A percentile compares a stretch with the other conserved stretches of the same genome.
These are phyloP conservation scores for Podospora pseudoanserina DNA, from an alignment of 495 filamentous ascomycete genomes.

Conservation along the genomic window DNA sequence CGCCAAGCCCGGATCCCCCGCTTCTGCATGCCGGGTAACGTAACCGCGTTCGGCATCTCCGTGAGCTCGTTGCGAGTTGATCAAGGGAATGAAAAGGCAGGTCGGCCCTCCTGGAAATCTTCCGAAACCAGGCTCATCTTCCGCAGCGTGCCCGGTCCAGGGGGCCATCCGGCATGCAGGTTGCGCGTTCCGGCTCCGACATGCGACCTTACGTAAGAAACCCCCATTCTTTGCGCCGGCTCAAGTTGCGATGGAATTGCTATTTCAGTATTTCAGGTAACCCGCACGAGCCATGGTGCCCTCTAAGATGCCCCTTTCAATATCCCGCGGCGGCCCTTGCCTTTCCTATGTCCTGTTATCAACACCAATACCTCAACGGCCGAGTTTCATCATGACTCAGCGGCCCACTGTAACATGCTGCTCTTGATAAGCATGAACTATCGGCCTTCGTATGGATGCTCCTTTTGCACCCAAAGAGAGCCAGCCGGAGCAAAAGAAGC, in stretches of 20 bases:
- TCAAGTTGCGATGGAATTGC: background rate
- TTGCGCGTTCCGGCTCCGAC: background rate
- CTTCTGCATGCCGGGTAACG: background rate
- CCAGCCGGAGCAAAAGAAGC: background rate
- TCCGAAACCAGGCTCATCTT: background rate
- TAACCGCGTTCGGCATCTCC: conserved; percentile 1
- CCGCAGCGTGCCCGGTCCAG: background rate
- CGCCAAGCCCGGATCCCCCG: background rate
- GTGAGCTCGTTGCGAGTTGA: background rate
- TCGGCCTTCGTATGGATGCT: background rate
- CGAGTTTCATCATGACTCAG: background rate
- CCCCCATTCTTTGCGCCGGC: background rate
- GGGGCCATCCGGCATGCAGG: background rate
- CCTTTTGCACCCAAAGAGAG: background rate
- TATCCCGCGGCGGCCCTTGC: background rate
- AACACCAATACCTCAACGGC: background rate
- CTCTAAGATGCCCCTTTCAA: background rate
- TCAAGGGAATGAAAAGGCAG: background rate
- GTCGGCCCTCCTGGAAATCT: background rate
- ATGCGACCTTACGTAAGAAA: background rate
- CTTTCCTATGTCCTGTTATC: background rate
- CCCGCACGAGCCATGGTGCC: background rate
- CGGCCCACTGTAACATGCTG: background rate
- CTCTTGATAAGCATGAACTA: background rate
- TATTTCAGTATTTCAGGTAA: background rate